Evolutionary conservation across 2,329 filamentous ascomycete genomes (phyloP).

Genomic region (Colletotrichum limetticola): DNA sequence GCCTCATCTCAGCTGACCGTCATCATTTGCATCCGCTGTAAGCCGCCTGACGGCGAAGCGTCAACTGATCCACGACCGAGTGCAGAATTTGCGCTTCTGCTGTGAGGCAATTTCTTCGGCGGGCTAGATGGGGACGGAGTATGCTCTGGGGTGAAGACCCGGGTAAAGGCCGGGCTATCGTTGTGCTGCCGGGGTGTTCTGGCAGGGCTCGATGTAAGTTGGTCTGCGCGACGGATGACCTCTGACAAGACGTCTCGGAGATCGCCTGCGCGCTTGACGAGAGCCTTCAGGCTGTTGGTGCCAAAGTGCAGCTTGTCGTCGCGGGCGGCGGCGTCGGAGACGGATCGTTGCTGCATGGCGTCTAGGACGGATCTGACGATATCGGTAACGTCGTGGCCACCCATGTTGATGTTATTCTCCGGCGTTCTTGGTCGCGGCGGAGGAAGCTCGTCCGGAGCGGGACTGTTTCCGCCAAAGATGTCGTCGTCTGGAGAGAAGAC

Average conservation of each 20-base stretch:
- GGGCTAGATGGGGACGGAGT: conserved; percentile 68
- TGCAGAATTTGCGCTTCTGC: conserved; percentile 64
- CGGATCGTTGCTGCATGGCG: conserved; percentile 68
- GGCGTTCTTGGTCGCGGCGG: conserved; percentile 54
- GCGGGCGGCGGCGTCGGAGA: conserved; percentile 52
- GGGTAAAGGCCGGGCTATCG: conserved; percentile 74
- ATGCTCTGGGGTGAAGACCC: conserved; percentile 63
- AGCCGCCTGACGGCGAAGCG: conserved; percentile 60
- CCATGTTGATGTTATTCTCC: conserved; percentile 46
- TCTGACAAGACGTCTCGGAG: conserved; percentile 70
- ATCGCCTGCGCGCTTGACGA: conserved; percentile 71
- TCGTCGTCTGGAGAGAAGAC: conserved; percentile 75
- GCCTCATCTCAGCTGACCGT: conserved; percentile 61
- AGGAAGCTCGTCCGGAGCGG: conserved; percentile 50
- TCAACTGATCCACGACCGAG: conserved; percentile 62
- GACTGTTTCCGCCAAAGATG: conserved; percentile 68
- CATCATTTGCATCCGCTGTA: conserved; percentile 73
- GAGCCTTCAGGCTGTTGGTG: conserved; percentile 74
- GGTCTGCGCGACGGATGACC: conserved; percentile 67
- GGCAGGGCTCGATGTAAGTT: conserved; percentile 66
- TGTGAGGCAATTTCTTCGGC: conserved; percentile 60
- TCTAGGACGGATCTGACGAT: conserved; percentile 72
- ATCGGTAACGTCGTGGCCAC: conserved; percentile 53
- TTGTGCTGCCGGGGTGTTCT: conserved; percentile 59
- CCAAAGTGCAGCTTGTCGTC: conserved; percentile 72